Base-by-base conservation (phyloP, 2,329 filamentous ascomycete species). In the Fonsecaea monophora region DNA sequence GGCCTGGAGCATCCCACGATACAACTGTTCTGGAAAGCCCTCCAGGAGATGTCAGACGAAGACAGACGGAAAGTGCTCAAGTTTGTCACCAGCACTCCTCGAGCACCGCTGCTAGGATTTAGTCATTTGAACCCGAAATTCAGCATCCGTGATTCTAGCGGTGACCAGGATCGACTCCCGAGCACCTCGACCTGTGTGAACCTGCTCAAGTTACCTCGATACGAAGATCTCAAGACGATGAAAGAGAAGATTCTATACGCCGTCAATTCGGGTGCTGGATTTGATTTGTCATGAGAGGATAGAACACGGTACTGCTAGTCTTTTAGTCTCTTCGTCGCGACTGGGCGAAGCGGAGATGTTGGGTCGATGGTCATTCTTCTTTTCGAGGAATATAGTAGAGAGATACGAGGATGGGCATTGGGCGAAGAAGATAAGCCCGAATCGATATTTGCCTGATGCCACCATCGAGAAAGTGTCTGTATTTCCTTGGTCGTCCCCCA, bases 111-210 rank as follows among this genome's bases (percentile, higher is more conserved):
- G 53, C 81, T 98, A 2, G 95, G 95, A 0, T 99, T 99, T 76
- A 87, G 88, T 18, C 91, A 95, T 74, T 81, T 99, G 70, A 91
- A 89, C 64, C 95, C 95, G 2, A 84, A 85, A 45, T 99, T 99
- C 77, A 94, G 89, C 75, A 98, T 99, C 69, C 83, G 95, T 4
- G 95, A 99, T 78, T 89, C 88, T 0, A 91, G 92, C 4, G 81
- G 81, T 32, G 92, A 96, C 74, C 86, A 94, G 78, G 85, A 87
- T 56, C 84, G 95, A 66, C 81, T 97, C 70, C 95, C 95, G 2
- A 98, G 92, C 76, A 93, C 95, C 18, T 97, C 94, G 76, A 99
- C 95, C 0, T 99, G 95, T 74, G 92, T 98, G 34, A 99, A 99
- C 77, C 77, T 99, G 72, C 81, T 99, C 56, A 99, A 99, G 82